Base-by-base conservation (phyloP, 441 rosid genomes). In the Raphanus hybrid region DNA sequence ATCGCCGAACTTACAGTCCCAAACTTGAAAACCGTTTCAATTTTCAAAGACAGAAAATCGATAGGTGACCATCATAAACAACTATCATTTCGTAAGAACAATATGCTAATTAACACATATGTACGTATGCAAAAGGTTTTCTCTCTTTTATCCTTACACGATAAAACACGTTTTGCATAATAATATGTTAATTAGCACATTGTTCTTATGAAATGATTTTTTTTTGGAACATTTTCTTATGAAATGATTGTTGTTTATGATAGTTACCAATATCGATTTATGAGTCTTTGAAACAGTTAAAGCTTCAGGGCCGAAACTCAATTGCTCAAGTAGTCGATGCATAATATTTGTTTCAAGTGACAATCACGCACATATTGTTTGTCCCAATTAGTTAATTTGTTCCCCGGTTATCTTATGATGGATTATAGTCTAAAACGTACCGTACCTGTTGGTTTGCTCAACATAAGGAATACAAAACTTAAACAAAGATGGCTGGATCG, bases 401-500 rank as follows among this genome's bases (percentile, higher is more conserved):
- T 16, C 27, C 29, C 29, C 59, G 4, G 59, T 57, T 57, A 57
- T 57, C 61, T 57, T 57, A 20, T 8, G 60, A 55, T 27, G 27
- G 60, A 57, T 8, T 18, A 57, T 18, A 57, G 61, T 57, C 61
- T 57, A 57, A 57, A 57, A 60, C 9, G 64, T 3, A n/a, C 10
- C 18, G 8, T 26, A 10, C 35, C 15, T 59, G 64, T 61, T 61
- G 0, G 39, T 61, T 29, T 6, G 4, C 8, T 29, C 18, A 29
- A 12, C 65, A 61, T 61, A n/a, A 0, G 18, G 65, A 61, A 61
- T 61, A 29, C 4, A 60, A 60, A 27, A 0, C 39, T 27, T 59
- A 26, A n/a, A 66, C 29, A 57, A 69, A 70, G 27, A 52, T 64
- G 62, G n/a, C 7, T 10, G 34, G 61, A 65, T 55, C 16, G 48